Conservation (phyloP, 73 alveolate species). For the Durusdinium trenchii region DNA sequence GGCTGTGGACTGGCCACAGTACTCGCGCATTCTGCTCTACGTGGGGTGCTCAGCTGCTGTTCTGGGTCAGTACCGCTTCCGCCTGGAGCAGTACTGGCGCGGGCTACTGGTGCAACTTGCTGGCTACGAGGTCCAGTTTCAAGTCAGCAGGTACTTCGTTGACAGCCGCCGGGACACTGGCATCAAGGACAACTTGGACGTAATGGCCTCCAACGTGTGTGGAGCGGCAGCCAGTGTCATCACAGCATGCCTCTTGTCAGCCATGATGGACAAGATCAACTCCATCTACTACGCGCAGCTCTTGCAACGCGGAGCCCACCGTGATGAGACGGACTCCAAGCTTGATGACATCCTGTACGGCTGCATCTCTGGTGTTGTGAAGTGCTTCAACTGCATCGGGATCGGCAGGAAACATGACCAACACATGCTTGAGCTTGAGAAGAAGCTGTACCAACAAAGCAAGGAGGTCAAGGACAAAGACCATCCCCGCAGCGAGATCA, state of each 20-base stretch:
- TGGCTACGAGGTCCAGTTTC: constrained; percentile 81
- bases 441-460: constrained; percentile 70
- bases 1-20: constrained; percentile 47
- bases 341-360: constrained; percentile 76
- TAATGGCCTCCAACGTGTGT: constrained; percentile 72
- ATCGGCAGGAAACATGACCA: constrained; percentile 58
- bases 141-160: constrained; percentile 39
- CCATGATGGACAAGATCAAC: constrained; percentile 47
- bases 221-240: constrained; percentile 75
- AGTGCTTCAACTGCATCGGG: constrained; percentile 64
- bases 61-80: constrained; percentile 92
- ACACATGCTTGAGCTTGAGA: constrained; percentile 69
- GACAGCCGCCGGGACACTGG: background rate
- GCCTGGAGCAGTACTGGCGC: constrained; percentile 84
- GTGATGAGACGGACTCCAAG: constrained; percentile 86
- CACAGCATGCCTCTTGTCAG: constrained; percentile 67
- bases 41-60: constrained; percentile 68
- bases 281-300: constrained; percentile 74
- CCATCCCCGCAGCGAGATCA: constrained; percentile 65
- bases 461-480: constrained; percentile 64
- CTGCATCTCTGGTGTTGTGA: constrained; percentile 35
- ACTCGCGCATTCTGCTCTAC: constrained; percentile 80
- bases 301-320: constrained; percentile 79
- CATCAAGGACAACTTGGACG: constrained; percentile 70
- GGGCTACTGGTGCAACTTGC: constrained; percentile 72